These are phyloP conservation scores for Naganishia vishniacii DNA, from an alignment of 768 basidiomycete species.

Conservation along the genomic window DNA sequence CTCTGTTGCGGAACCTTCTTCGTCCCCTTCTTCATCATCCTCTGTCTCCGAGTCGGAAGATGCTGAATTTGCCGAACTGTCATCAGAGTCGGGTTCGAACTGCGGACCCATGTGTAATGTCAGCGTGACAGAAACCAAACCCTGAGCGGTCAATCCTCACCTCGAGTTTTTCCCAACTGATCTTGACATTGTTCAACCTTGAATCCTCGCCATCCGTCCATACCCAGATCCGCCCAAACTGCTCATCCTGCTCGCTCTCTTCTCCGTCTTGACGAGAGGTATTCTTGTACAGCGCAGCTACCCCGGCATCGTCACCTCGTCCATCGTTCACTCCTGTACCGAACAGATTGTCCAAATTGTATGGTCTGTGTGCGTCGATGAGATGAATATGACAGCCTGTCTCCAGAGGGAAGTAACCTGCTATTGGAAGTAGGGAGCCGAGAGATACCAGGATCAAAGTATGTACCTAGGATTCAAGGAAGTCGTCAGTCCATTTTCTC, in stretches of 20 bases:
- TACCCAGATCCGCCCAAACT: constrained; percentile 64
- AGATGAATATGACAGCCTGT: constrained; percentile 70
- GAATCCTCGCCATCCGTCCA: constrained; percentile 89
- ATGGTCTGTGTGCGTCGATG: constrained; percentile 87
- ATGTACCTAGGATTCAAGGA: constrained; percentile 50
- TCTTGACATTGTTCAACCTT: constrained; percentile 63
- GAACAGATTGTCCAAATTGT: constrained; percentile 81
- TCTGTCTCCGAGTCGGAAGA: constrained; percentile 41
- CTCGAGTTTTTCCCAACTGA: constrained; percentile 77
- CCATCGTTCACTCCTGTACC: constrained; percentile 46
- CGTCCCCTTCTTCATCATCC: constrained; percentile 37
- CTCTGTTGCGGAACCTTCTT: constrained; percentile 41
- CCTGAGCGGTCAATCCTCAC: constrained; percentile 53
- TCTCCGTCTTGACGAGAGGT: constrained; percentile 2
- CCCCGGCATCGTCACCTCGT: constrained; percentile 46
- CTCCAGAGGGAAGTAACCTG: constrained; percentile 52
- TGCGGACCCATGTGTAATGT: too few species aligned
- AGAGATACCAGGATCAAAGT: constrained; percentile 88
- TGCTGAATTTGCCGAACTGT: constrained; percentile 50
- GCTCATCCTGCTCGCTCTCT: constrained; percentile 28
- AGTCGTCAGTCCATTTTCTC: neutral
- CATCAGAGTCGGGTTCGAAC: constrained; percentile 73
- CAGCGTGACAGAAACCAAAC: neutral
- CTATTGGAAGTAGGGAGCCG: constrained; percentile 79
- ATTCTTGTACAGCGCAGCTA: neutral